phyloP scores from a whole-genome alignment of 2,329 filamentous ascomycete genomes.

The Fusarium sp. region DNA sequence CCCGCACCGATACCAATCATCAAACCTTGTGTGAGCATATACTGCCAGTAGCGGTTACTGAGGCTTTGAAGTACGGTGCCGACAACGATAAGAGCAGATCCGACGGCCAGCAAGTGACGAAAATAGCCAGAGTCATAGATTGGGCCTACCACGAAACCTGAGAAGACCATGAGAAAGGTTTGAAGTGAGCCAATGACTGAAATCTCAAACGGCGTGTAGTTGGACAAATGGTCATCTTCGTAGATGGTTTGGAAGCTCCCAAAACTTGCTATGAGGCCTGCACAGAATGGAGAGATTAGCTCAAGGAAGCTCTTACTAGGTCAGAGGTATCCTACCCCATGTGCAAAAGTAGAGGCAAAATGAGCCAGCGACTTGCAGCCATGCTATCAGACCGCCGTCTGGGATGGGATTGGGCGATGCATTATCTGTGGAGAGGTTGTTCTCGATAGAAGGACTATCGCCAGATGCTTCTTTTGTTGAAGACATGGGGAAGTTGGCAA shows the following conservation, averaged over 20 bases:
- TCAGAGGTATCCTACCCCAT: conserved; percentile 28
- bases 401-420: not conserved
- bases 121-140: conserved; percentile 40
- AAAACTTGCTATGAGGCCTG: conserved; percentile 40
- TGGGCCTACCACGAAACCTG: conserved; percentile 37
- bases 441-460: not conserved
- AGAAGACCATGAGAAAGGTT: conserved; percentile 41
- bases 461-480: not conserved
- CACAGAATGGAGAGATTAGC: not conserved
- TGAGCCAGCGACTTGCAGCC: conserved; percentile 38
- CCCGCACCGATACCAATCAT: conserved; percentile 76
- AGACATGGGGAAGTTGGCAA: not conserved
- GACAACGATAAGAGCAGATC: conserved; percentile 33
- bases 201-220: conserved; percentile 33
- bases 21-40: conserved; percentile 79
- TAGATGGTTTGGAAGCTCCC: conserved; percentile 45
- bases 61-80: conserved; percentile 38
- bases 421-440: not conserved
- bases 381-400: conserved; percentile 34
- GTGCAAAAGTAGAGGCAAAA: conserved; percentile 43
- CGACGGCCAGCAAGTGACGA: conserved; percentile 21
- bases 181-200: conserved; percentile 40
- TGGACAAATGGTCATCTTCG: conserved; percentile 18
- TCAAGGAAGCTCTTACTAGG: rapidly evolving
- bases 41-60: conserved; percentile 74